These are phyloP conservation scores for Tetrapyrgos nigripes DNA, from an alignment of 1,284 basidiomycete species.

Conservation along the genomic window DNA sequence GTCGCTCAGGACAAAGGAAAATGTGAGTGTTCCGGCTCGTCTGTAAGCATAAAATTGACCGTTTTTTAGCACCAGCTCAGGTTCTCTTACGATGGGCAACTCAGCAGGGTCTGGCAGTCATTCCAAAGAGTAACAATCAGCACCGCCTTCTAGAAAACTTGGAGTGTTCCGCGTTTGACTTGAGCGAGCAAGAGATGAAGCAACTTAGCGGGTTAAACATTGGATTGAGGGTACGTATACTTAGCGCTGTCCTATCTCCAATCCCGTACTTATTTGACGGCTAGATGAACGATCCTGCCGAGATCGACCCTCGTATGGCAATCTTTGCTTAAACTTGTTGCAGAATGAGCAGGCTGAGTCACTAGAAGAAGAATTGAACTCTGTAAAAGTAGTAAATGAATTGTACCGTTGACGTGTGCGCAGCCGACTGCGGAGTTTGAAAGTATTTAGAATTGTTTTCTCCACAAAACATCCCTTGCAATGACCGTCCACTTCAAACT, in stretches of 20 bases:
- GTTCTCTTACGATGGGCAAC: conserved; percentile 82
- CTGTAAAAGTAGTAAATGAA: conserved; percentile 33
- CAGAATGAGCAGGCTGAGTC: not conserved
- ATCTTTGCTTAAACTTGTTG: conserved; percentile 64
- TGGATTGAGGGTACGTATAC: conserved; percentile 53
- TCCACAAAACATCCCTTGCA: not conserved
- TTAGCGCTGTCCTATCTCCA: not conserved
- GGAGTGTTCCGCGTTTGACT: conserved; percentile 59
- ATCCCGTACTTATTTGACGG: conserved; percentile 2
- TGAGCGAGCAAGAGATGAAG: conserved; percentile 65
- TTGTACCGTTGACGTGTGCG: conserved; percentile 2
- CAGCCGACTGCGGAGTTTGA: not conserved
- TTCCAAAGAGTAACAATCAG: conserved; percentile 74
- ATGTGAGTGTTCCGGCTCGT: conserved; percentile 47
- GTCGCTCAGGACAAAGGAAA: conserved; percentile 61
- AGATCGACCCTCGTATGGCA: conserved; percentile 64
- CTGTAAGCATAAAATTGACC: not conserved
- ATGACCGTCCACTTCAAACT: conserved; percentile 57
- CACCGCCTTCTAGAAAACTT: conserved; percentile 68
- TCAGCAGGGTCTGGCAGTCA: conserved; percentile 77
- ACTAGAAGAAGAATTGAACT: too few species aligned
- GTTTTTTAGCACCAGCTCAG: conserved; percentile 60
- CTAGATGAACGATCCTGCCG: conserved; percentile 74
- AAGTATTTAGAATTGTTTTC: not conserved
- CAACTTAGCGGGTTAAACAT: conserved; percentile 68